These are phyloP conservation scores for Trifolium dubium DNA, from an alignment of 306 rosid genomes.

Conservation along the genomic window DNA sequence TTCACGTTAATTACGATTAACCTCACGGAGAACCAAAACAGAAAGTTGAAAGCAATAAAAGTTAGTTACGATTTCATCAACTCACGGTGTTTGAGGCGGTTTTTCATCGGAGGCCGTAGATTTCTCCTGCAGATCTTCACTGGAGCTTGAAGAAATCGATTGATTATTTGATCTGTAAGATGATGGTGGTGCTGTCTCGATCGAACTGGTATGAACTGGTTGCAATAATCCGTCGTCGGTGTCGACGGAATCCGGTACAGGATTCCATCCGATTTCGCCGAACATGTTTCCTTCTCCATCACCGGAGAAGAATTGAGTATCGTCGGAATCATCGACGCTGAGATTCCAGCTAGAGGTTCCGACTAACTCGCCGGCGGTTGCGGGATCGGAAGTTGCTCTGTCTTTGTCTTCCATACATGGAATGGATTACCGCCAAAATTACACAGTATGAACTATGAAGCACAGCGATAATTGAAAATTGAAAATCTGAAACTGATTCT, in stretches of 20 bases:
- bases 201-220: constrained; percentile 40
- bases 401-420: constrained; percentile 54
- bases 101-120: constrained; percentile 69
- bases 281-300: constrained; percentile 56
- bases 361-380: constrained; percentile 50
- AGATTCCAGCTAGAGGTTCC: constrained; percentile 60
- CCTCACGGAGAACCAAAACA: constrained; percentile 22
- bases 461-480: background rate
- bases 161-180: constrained; percentile 57
- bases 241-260: constrained; percentile 51
- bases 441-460: background rate
- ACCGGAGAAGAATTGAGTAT: constrained; percentile 49
- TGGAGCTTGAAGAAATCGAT: constrained; percentile 79
- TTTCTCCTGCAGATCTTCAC: constrained; percentile 83
- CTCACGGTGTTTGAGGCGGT: constrained; percentile 85
- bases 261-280: constrained; percentile 76
- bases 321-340: constrained; percentile 48
- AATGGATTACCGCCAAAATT: constrained; percentile 13
- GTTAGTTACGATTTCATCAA: constrained; percentile 42
- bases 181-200: constrained; percentile 37
- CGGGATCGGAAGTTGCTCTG: constrained; percentile 48
- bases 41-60: no score
- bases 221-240: constrained; percentile 38
- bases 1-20: constrained; percentile 44
- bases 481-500: background rate